A percentile compares a stretch with the other conserved stretches of the same genome.
These are phyloP conservation scores for Solanum bulbocastanum DNA, from an alignment of 257 asterid species.

Conservation along the genomic window DNA sequence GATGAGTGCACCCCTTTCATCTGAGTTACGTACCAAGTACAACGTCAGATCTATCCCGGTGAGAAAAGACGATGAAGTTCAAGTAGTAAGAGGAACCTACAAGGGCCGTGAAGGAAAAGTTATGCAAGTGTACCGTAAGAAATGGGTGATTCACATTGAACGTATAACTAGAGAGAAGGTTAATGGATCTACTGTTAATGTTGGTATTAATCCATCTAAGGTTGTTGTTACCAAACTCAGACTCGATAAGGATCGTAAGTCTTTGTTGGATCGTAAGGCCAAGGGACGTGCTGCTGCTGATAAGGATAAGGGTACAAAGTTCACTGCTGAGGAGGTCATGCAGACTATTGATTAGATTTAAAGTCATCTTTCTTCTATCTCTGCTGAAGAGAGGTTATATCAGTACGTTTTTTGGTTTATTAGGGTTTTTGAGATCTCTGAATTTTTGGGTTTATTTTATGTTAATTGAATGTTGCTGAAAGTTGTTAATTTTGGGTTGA, in stretches of 20 bases:
- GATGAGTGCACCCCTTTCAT: conserved; percentile 59
- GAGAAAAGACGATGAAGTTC: conserved; percentile 79
- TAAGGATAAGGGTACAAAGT: conserved; percentile 65
- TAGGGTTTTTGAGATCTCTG: background rate
- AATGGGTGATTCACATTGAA: conserved; percentile 72
- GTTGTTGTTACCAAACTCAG: conserved; percentile 57
- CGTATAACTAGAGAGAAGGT: conserved; percentile 73
- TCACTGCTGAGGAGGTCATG: conserved; percentile 60
- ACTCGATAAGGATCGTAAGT: conserved; percentile 61
- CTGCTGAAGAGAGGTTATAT: background rate
- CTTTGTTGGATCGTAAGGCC: conserved; percentile 57
- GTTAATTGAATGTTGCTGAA: background rate
- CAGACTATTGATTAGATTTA: conserved; percentile 41
- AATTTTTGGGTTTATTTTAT: background rate
- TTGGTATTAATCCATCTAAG: conserved; percentile 61
- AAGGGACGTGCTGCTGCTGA: conserved; percentile 66
- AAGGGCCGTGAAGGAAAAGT: conserved; percentile 67
- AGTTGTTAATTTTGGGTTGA: background rate
- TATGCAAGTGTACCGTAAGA: conserved; percentile 60
- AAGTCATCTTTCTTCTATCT: background rate
- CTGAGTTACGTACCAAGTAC: conserved; percentile 55
- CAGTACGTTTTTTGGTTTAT: background rate
- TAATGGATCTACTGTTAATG: conserved; percentile 65
- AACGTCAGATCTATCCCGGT: conserved; percentile 65
- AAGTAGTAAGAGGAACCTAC: conserved; percentile 63